Conservation (phyloP, 2,329 filamentous ascomycete species). For the Acarospora socialis region DNA sequence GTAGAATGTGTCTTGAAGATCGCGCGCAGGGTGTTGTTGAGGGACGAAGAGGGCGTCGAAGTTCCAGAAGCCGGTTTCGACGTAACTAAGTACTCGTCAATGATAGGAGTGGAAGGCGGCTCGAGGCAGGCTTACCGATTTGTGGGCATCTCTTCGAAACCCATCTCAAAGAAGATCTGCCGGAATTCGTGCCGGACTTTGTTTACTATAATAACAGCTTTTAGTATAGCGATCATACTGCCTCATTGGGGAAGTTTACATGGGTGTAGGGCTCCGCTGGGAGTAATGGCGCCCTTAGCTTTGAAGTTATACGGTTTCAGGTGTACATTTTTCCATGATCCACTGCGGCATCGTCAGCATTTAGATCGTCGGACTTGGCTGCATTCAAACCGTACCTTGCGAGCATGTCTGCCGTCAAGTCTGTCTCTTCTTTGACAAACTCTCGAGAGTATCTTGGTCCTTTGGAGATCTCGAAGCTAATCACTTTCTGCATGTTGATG, state of each 20-base stretch:
- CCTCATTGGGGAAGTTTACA: constrained; percentile 13
- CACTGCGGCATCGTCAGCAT: constrained; percentile 30
- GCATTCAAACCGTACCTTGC: constrained; percentile 31
- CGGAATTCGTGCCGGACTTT: constrained; percentile 94
- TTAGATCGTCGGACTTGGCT: too few species aligned
- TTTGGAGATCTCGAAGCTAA: constrained; percentile 72
- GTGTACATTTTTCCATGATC: constrained; percentile 79
- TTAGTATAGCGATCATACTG: constrained; percentile 1
- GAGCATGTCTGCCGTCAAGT: constrained; percentile 89
- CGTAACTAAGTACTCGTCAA: constrained; percentile 39
- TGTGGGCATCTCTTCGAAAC: constrained; percentile 96
- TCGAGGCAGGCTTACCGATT: constrained; percentile 41
- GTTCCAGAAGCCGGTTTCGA: constrained; percentile 98
- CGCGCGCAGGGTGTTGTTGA: constrained; percentile 92
- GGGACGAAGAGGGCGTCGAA: constrained; percentile 95
- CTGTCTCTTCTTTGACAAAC: constrained; percentile 85
- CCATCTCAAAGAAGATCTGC: constrained; percentile 98
- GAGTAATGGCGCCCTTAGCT: constrained; percentile 40
- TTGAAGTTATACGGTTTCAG: constrained; percentile 82
- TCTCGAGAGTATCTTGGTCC: constrained; percentile 78
- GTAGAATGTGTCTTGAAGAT: constrained; percentile 97
- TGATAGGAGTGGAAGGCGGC: neutral
- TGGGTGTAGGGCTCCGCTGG: constrained; percentile 37
- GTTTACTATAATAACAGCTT: constrained; percentile 45
- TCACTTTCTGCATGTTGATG: constrained; percentile 66